Percentiles rank a stretch among this genome's conserved stretches.
phyloP scores from a whole-genome alignment of 2,329 filamentous ascomycete species.

The Sclerotinia sclerotiorum region DNA sequence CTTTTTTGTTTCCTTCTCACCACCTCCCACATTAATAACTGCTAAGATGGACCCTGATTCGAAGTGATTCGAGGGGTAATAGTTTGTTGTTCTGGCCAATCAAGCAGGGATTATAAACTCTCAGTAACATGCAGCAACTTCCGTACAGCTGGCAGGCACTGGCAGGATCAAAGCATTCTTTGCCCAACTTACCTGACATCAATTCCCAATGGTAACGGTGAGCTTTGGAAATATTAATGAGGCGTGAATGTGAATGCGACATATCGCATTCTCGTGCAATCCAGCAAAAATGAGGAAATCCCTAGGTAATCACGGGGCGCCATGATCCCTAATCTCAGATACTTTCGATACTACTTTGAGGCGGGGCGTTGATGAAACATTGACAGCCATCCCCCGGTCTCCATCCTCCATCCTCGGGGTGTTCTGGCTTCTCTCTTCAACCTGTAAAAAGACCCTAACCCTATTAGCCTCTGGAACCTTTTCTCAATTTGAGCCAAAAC shows the following conservation, averaged over 20 bases:
- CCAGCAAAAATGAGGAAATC: slow-evolving; percentile 15
- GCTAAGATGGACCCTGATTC: slow-evolving; percentile 21
- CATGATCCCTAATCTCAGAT: slow-evolving; percentile 17
- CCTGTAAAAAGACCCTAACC: neutral
- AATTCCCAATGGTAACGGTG: slow-evolving; percentile 22
- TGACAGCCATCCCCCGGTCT: neutral
- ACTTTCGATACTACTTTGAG: slow-evolving; percentile 5
- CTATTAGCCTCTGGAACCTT: neutral
- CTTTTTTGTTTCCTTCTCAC: slow-evolving; percentile 5
- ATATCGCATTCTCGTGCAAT: slow-evolving; percentile 17
- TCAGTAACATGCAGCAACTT: slow-evolving; percentile 23
- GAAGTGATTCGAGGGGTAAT: slow-evolving; percentile 22
- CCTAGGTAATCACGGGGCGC: slow-evolving; percentile 16
- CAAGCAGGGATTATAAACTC: neutral
- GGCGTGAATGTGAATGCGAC: slow-evolving; percentile 19
- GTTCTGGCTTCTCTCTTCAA: neutral
- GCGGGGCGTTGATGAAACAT: slow-evolving; percentile 22
- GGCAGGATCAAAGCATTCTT: slow-evolving; percentile 13
- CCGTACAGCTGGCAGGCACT: slow-evolving; percentile 18
- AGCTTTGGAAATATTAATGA: slow-evolving; percentile 7
- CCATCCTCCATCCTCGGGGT: slow-evolving; percentile 1
- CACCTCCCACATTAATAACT: slow-evolving; percentile 11
- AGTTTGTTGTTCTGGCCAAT: slow-evolving; percentile 14
- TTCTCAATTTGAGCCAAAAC: neutral
- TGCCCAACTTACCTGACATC: slow-evolving; percentile 18